phyloP scores from a whole-genome alignment of 1,284 basidiomycete genomes.

The Leccinum subspadiceum region DNA sequence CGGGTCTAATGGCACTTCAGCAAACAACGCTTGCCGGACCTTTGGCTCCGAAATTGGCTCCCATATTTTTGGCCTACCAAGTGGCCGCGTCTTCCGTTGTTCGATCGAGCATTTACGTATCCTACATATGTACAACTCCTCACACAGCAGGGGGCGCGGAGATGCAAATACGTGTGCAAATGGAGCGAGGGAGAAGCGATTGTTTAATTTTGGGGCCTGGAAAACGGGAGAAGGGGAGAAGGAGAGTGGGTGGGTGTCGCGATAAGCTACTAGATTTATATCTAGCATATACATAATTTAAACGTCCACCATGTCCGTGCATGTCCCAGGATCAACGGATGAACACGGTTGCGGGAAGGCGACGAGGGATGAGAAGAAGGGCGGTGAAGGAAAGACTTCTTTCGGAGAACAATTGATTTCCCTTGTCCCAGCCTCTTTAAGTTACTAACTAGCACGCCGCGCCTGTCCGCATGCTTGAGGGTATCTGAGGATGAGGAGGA shows the following conservation, averaged over 20 bases:
- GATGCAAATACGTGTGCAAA: background rate
- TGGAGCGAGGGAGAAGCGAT: background rate
- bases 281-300: background rate
- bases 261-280: background rate
- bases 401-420: background rate
- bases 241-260: background rate
- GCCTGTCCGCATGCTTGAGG: background rate
- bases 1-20: constrained; percentile 46
- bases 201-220: background rate
- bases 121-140: no score
- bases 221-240: background rate
- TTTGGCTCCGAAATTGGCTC: constrained; percentile 38
- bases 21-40: constrained; percentile 51
- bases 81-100: no score
- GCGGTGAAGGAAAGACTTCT: background rate
- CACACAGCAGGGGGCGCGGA: background rate
- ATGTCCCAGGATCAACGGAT: background rate
- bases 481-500: background rate
- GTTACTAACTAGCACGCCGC: constrained; percentile 1
- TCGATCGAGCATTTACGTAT: no score
- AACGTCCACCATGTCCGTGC: background rate
- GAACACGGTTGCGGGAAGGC: background rate
- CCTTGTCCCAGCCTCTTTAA: background rate
- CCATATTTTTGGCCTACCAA: background rate
- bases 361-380: background rate